Base-by-base conservation (phyloP, 768 basidiomycete genomes). In the Lyophyllum decastes region DNA sequence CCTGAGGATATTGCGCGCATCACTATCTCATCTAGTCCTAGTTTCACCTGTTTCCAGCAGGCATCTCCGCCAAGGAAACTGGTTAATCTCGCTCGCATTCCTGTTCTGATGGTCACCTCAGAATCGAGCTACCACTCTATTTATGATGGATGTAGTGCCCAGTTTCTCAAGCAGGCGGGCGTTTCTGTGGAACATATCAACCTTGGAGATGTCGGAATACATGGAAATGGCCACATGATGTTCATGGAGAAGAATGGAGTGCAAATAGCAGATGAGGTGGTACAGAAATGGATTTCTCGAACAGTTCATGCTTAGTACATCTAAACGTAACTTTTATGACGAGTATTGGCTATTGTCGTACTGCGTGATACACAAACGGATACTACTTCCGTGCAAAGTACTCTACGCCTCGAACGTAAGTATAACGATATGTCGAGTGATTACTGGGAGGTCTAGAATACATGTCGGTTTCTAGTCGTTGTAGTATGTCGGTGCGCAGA, bases 161-260 rank as follows among this genome's bases (percentile, higher is more conserved):
- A 73, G 27, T 84, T 73, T 63, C 65, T 84, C 54, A 60, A 51
- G 22, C 73, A 77, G 48, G 82, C 78, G 0, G 82, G 81, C 0
- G 79, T 82, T 19, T 52, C 66, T 17, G 78, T 81, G 6, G 69
- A 77, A 16, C 76, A 78, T 58, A 63, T 79, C 38, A 67, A 67
- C 16, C 63, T 84, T 17, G 68, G 65, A n/a, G 71, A 73, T 27
- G 60, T 78, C 1, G 82, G 82, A 8, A 78, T 84, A 22, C 73
- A 68, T 51, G 82, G 82, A 43, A 84, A 84, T 60, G 82, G 79
- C 1, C 82, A 84, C 67, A 77, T 84, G 76, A 76, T 84, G 70
- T 82, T 83, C 59, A 79, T 84, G 78, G 82, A 84, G 54, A 76
- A 72, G 56, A 83, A 84, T 62, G 74, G 68, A 10, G 55, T 76